These are phyloP conservation scores for Botryotinia calthae DNA, from an alignment of 2,329 filamentous ascomycete genomes.

Conservation along the genomic window DNA sequence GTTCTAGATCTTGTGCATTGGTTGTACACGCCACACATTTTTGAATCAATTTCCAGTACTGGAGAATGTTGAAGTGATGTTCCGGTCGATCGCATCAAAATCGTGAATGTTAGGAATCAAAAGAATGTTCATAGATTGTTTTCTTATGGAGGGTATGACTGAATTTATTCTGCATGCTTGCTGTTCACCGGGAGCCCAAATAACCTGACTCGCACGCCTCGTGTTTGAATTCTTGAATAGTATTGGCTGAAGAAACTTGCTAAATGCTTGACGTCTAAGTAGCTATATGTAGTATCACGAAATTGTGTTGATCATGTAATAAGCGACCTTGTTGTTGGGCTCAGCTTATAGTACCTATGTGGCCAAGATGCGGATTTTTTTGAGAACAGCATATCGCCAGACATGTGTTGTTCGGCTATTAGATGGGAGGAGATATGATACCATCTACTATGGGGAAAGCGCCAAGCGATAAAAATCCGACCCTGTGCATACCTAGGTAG, in stretches of 20 bases:
- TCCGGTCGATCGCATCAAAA: background rate
- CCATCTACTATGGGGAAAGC: background rate
- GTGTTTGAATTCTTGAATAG: background rate
- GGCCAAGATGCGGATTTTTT: background rate
- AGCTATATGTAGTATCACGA: background rate
- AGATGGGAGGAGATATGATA: background rate
- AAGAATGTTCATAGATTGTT: background rate
- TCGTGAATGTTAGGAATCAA: background rate
- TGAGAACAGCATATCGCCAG: background rate
- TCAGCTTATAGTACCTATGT: background rate
- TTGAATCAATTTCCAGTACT: background rate
- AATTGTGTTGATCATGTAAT: background rate
- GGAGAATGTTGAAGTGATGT: background rate
- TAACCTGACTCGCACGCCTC: background rate
- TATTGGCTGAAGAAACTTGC: background rate
- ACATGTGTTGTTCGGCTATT: background rate
- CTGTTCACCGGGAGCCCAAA: background rate
- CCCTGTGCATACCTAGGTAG: background rate
- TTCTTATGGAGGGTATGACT: background rate
- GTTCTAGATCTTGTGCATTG: constrained; percentile 6
- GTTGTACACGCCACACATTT: background rate
- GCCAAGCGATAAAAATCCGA: background rate
- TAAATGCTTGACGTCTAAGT: background rate
- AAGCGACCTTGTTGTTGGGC: background rate
- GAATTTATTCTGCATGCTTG: background rate